These are phyloP conservation scores for Metschnikowia arizonensis DNA, from an alignment of 805 yeast species.

Conservation along the genomic window DNA sequence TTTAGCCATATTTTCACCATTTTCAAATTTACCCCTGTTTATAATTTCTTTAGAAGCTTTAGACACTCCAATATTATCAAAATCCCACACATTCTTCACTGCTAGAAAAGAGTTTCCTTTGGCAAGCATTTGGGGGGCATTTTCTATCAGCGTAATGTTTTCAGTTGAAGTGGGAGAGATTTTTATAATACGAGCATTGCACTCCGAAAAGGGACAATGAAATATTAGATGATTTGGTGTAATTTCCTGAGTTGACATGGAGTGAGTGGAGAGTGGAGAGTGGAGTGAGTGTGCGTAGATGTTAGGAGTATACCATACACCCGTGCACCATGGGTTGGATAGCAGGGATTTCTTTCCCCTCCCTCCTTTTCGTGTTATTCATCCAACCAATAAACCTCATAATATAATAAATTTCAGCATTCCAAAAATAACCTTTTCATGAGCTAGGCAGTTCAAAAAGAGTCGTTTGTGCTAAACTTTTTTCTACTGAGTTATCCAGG, in stretches of 20 bases:
- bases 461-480: too few relatives aligned
- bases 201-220: conserved; percentile 25
- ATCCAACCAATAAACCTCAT: too few relatives aligned
- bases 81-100: conserved; percentile 67
- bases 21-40: conserved; percentile 19
- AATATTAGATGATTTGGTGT: conserved; percentile 3
- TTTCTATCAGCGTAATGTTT: conserved; percentile 12
- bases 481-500: too few relatives aligned
- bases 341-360: too few relatives aligned
- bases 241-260: not conserved
- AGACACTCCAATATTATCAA: conserved; percentile 76
- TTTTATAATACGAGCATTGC: conserved; percentile 25
- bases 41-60: conserved; percentile 31
- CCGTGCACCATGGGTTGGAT: too few relatives aligned
- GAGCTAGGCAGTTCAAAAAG: too few relatives aligned
- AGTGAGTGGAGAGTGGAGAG: too few relatives aligned
- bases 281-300: too few relatives aligned
- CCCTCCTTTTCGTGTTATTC: too few relatives aligned
- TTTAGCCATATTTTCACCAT: not conserved
- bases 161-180: conserved; percentile 12
- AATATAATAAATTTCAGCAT: too few relatives aligned
- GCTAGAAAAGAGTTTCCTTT: conserved; percentile 31
- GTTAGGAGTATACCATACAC: too few relatives aligned
- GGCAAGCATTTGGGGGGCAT: conserved; percentile 30
- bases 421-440: too few relatives aligned